These are phyloP conservation scores for Hordeum vulgare DNA, from an alignment of 176 grass and related monocot genomes.

Conservation along the genomic window MorexV3_pseudomolecules_assembly NC_058519.1:208693781-208694280, in stretches of 20 bases:
- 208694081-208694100: conserved; percentile 12
- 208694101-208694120: neutral
- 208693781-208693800: neutral
- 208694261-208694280: neutral
- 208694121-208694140: neutral
- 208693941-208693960: neutral
- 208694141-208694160: neutral
- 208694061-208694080: neutral
- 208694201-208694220: conserved; percentile 6
- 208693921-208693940: neutral
- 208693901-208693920: conserved; percentile 54
- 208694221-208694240: conserved; percentile 1
- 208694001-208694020: neutral
- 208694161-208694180: neutral
- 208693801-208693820: neutral
- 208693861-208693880: conserved; percentile 89
- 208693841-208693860: conserved; percentile 91
- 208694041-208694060: neutral
- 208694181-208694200: neutral
- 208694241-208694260: neutral
- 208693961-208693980: neutral
- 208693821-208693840: conserved; percentile 77
- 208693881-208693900: conserved; percentile 66
- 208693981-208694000: neutral
- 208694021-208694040: neutral